Conservation (phyloP, 2,329 filamentous ascomycete species). For the Diaporthe destruens region DNA sequence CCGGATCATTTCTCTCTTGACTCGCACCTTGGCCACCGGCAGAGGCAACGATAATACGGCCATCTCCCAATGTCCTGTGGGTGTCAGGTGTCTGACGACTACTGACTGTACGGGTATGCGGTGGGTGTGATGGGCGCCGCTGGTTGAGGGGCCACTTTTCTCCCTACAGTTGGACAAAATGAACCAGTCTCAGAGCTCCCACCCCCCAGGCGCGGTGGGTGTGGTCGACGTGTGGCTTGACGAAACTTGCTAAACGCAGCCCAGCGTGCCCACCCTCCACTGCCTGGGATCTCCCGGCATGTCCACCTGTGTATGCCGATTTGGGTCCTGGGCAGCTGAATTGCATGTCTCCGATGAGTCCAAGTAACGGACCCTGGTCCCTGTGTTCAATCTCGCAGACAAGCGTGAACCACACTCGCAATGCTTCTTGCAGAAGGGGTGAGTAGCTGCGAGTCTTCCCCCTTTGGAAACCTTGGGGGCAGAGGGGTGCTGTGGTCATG, state of each 20-base stretch:
- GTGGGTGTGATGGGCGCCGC: slow-evolving; percentile 25
- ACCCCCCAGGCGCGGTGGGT: slow-evolving; percentile 5
- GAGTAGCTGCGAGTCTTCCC: slow-evolving; percentile 6
- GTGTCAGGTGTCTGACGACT: slow-evolving; percentile 12
- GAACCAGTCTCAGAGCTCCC: slow-evolving; percentile 30
- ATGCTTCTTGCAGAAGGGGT: slow-evolving; percentile 20
- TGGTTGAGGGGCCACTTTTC: slow-evolving; percentile 30
- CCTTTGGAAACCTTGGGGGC: background rate
- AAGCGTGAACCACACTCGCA: slow-evolving; percentile 11
- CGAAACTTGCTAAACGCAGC: slow-evolving; percentile 32
- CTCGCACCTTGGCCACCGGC: slow-evolving; percentile 34
- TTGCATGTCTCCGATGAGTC: slow-evolving; percentile 29
- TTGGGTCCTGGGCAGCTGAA: slow-evolving; percentile 27
- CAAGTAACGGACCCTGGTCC: slow-evolving; percentile 17
- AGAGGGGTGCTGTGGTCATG: slow-evolving; percentile 15
- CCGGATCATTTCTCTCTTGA: slow-evolving; percentile 33
- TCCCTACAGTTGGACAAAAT: slow-evolving; percentile 29
- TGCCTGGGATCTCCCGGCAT: slow-evolving; percentile 34
- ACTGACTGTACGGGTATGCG: slow-evolving; percentile 15
- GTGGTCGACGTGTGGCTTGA: slow-evolving; percentile 28
- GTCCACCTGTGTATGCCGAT: slow-evolving; percentile 21
- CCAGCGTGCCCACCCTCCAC: slow-evolving; percentile 7
- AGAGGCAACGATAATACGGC: slow-evolving; percentile 25
- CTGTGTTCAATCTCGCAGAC: slow-evolving; percentile 27
- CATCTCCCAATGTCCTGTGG: slow-evolving; percentile 4